Conservation (phyloP, 306 rosid species). For the Cicer bijugum region DNA sequence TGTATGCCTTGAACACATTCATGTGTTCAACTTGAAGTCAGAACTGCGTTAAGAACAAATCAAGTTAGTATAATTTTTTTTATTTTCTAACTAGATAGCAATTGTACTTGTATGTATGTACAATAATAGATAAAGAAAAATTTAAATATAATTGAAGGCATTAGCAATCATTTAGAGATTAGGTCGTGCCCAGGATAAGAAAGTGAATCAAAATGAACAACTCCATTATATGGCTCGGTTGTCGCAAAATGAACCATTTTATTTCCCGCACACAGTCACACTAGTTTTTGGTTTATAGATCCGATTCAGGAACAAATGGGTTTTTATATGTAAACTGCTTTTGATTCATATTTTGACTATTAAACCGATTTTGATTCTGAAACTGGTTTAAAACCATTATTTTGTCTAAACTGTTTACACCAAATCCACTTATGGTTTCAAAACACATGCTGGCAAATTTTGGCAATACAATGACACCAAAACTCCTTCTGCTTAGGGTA, state of each 20-base stretch:
- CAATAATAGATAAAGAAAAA: background rate
- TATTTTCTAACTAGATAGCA: constrained; percentile 15
- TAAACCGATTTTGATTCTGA: background rate
- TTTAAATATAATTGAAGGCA: background rate
- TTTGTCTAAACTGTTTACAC: background rate
- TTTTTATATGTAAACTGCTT: background rate
- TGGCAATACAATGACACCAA: background rate
- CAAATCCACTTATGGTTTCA: constrained; percentile 15
- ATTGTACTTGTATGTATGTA: background rate
- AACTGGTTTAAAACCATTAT: background rate
- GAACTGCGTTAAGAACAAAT: constrained; percentile 42
- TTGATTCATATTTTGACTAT: background rate
- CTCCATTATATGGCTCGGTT: background rate
- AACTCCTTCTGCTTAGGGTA: too few relatives aligned
- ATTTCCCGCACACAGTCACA: background rate
- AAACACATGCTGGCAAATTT: constrained; percentile 1
- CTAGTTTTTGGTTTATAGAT: background rate
- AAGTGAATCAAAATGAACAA: background rate
- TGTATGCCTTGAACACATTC: constrained; percentile 92
- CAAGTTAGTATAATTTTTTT: background rate
- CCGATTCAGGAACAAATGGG: background rate
- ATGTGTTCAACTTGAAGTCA: constrained; percentile 60
- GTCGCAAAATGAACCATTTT: background rate
- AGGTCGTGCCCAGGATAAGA: background rate
- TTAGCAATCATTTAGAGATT: background rate